These are phyloP conservation scores for Penicillium cosmopolitanum DNA, from an alignment of 495 filamentous ascomycete species.

Conservation along the genomic window DNA sequence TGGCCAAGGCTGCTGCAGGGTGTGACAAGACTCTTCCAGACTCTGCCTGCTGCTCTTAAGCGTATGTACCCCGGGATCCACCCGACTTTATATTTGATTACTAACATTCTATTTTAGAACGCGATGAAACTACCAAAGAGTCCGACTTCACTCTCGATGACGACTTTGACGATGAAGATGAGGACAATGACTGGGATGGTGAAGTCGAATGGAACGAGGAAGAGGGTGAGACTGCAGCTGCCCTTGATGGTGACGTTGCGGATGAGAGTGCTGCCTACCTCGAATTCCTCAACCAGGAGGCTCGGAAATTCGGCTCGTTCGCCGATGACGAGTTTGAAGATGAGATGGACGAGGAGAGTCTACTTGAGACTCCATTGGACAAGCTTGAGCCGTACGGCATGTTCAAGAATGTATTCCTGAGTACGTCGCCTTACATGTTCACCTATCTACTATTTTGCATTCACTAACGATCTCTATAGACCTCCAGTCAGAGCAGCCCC, in stretches of 20 bases:
- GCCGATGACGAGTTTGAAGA: conserved; percentile 76
- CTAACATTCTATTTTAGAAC: conserved; percentile 53
- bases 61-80: conserved; percentile 52
- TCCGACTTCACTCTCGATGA: conserved; percentile 78
- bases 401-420: conserved; percentile 78
- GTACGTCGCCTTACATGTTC: conserved; percentile 57
- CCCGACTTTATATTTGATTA: neutral
- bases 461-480: conserved; percentile 52
- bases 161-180: conserved; percentile 77
- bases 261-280: conserved; percentile 94
- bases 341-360: conserved; percentile 85
- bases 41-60: conserved; percentile 82
- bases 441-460: neutral
- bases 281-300: conserved; percentile 93
- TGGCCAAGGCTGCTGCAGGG: conserved; percentile 96
- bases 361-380: conserved; percentile 92
- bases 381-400: conserved; percentile 90
- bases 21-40: conserved; percentile 88
- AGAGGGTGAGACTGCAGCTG: conserved; percentile 57
- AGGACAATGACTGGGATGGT: conserved; percentile 66
- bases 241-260: conserved; percentile 65
- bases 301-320: conserved; percentile 76
- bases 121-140: conserved; percentile 91
- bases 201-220: conserved; percentile 73
- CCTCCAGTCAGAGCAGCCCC: conserved; percentile 87